Evolutionary conservation across 2,329 filamentous ascomycete genomes (phyloP).

Genomic region (Colletotrichum noveboracense): DNA sequence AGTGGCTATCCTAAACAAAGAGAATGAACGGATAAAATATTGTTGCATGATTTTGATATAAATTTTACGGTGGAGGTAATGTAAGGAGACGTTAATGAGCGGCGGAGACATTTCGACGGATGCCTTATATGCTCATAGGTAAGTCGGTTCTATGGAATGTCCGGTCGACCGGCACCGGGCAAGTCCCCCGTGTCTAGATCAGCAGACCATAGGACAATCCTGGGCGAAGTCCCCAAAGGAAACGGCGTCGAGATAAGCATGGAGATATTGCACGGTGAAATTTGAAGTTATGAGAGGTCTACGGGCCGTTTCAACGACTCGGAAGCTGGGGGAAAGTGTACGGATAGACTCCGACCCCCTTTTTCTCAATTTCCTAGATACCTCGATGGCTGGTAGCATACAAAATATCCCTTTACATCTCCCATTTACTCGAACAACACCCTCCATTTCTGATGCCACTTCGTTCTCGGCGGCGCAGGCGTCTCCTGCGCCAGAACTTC

Average conservation of each 20-base stretch:
- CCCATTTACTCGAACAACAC: background rate
- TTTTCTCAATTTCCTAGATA: background rate
- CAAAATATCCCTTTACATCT: background rate
- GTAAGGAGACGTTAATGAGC: no score
- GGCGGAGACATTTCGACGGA: no score
- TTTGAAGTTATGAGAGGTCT: background rate
- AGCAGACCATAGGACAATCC: background rate
- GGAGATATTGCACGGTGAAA: fast-evolving
- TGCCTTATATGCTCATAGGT: no score
- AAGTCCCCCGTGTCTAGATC: fast-evolving
- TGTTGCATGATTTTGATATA: no score
- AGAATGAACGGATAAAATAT: no score
- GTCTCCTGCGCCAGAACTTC: background rate
- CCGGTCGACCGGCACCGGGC: no score
- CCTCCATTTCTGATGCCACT: background rate
- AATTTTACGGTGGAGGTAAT: no score
- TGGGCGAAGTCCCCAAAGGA: fast-evolving
- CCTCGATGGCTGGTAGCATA: background rate
- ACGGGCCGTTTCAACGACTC: background rate
- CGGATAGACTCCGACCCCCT: background rate
- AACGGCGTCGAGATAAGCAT: fast-evolving
- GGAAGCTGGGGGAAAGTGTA: background rate
- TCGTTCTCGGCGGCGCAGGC: background rate
- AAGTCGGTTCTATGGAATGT: fast-evolving
- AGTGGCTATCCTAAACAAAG: no score